These are phyloP conservation scores for Cinchona pubescens DNA, from an alignment of 257 asterid genomes.

Conservation along the genomic window DNA sequence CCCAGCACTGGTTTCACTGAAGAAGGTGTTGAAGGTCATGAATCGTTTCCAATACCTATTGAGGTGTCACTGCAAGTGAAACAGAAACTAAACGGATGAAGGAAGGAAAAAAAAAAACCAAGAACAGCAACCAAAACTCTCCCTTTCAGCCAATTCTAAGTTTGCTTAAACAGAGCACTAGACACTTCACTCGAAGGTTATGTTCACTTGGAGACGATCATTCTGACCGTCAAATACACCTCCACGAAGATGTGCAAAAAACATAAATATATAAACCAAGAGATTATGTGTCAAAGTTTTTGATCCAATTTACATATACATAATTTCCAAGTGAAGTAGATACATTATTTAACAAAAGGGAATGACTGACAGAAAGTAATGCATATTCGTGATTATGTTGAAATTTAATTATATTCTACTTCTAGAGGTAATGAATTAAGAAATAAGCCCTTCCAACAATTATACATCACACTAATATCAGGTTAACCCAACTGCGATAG, in stretches of 20 bases:
- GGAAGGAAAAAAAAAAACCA: background rate
- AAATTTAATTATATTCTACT: no score
- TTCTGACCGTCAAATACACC: background rate
- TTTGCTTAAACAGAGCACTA: background rate
- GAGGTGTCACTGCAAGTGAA: conserved; percentile 35
- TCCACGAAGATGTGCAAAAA: no score
- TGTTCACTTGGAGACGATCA: background rate
- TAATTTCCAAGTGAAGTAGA: no score
- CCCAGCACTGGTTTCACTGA: conserved; percentile 42
- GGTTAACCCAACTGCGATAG: no score
- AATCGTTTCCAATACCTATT: conserved; percentile 37
- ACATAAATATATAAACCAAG: no score
- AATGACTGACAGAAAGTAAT: no score
- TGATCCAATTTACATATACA: no score
- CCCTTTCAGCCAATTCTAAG: background rate
- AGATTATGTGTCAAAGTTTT: background rate
- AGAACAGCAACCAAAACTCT: background rate
- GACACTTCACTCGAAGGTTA: background rate
- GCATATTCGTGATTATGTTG: background rate
- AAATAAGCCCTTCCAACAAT: background rate
- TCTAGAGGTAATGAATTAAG: background rate
- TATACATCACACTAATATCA: no score
- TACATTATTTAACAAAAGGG: no score
- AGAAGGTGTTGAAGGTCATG: conserved; percentile 49
- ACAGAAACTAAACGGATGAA: conserved; percentile 1